These are phyloP conservation scores for Coprinopsis marcescibilis DNA, from an alignment of 768 basidiomycete genomes.

Conservation along the genomic window DNA sequence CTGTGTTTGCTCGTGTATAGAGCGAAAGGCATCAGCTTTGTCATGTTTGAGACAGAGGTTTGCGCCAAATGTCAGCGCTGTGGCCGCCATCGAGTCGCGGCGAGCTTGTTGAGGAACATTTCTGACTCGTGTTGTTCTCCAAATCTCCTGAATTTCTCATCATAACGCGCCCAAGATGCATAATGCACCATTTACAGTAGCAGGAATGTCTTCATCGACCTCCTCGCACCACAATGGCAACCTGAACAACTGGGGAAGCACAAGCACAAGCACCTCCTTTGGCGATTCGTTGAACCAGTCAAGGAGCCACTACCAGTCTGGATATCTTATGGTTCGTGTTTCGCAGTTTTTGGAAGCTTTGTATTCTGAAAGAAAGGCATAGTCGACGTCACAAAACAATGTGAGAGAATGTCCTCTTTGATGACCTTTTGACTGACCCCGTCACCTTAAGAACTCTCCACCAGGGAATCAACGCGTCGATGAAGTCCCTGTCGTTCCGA, in stretches of 20 bases:
- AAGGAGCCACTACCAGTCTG: slow-evolving; percentile 72
- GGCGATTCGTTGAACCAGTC: slow-evolving; percentile 68
- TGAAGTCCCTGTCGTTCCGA: slow-evolving; percentile 69
- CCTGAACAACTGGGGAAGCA: slow-evolving; percentile 45
- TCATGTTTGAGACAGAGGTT: no score
- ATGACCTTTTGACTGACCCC: no score
- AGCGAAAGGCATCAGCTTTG: no score
- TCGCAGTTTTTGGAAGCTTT: slow-evolving; percentile 2
- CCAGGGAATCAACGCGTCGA: slow-evolving; percentile 61
- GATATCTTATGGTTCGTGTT: slow-evolving; percentile 67
- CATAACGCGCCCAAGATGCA: slow-evolving; percentile 28
- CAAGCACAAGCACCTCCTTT: slow-evolving; percentile 45
- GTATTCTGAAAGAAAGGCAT: no score
- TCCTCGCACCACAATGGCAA: slow-evolving; percentile 43
- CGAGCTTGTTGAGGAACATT: no score
- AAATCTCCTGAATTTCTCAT: not conserved
- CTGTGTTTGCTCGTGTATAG: no score
- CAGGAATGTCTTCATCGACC: slow-evolving; percentile 53
- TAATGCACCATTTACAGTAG: slow-evolving; percentile 47
- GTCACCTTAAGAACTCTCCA: slow-evolving; percentile 44
- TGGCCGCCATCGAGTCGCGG: no score
- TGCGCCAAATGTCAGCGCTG: no score
- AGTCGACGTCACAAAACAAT: no score
- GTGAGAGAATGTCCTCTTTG: no score
- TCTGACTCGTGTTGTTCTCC: not conserved